Evolutionary conservation across 441 rosid genomes (phyloP).

Genomic region (Pelargonium citronellum): DNA sequence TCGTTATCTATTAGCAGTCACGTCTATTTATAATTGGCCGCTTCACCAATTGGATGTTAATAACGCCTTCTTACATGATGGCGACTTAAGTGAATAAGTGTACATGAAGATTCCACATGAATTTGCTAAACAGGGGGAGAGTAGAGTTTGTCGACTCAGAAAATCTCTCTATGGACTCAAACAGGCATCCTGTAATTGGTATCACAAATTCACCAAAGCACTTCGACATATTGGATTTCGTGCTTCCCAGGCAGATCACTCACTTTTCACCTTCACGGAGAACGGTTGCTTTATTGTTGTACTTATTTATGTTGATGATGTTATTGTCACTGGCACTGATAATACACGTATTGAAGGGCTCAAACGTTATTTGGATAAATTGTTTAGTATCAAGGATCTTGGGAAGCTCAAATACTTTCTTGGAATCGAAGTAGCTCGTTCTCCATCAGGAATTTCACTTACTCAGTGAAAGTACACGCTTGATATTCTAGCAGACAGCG

Average conservation of each 20-base stretch:
- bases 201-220: too few relatives aligned
- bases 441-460: background rate
- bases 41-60: too few relatives aligned
- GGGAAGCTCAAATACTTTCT: constrained; percentile 15
- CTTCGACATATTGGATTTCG: constrained; percentile 16
- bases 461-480: background rate
- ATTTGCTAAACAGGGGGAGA: too few relatives aligned
- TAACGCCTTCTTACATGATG: too few relatives aligned
- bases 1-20: background rate
- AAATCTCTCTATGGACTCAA: too few relatives aligned
- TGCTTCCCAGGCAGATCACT: background rate
- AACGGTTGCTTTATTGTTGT: background rate
- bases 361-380: background rate
- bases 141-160: too few relatives aligned
- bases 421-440: background rate
- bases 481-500: background rate
- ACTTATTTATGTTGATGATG: constrained; percentile 19
- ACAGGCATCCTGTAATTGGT: too few relatives aligned
- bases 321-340: constrained; percentile 11
- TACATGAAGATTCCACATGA: too few relatives aligned
- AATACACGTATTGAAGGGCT: background rate
- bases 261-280: background rate
- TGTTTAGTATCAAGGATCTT: constrained; percentile 16
- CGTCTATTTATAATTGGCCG: constrained; percentile 9
- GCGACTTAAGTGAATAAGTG: too few relatives aligned